These are phyloP conservation scores for Hypoxylon lienhwacheense DNA, from an alignment of 495 filamentous ascomycete species.

Conservation along the genomic window DNA sequence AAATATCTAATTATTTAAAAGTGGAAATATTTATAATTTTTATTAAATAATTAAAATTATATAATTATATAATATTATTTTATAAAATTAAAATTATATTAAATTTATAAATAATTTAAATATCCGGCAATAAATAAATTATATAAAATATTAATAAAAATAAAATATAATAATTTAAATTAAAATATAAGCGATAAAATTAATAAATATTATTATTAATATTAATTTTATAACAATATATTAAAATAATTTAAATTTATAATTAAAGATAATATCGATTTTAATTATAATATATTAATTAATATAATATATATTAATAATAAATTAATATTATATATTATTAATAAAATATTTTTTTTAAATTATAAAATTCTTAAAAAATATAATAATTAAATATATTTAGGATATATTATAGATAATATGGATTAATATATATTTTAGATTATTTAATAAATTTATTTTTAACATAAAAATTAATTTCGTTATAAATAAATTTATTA, in stretches of 20 bases:
- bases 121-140: too few relatives aligned
- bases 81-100: too few relatives aligned
- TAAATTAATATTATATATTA: background rate
- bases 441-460: background rate
- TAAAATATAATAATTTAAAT: too few relatives aligned
- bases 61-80: background rate
- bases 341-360: too few relatives aligned
- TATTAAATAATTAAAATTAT: background rate
- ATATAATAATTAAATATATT: background rate
- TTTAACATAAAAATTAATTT: background rate
- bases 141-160: background rate
- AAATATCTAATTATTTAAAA: background rate
- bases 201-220: background rate
- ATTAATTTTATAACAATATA: background rate
- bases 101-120: too few relatives aligned
- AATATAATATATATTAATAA: background rate
- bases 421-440: background rate
- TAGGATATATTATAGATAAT: background rate
- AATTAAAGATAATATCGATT: background rate
- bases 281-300: background rate
- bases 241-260: background rate
- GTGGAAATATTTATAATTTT: background rate
- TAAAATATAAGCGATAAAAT: too few relatives aligned
- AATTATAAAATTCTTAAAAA: background rate
- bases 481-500: too few relatives aligned